Conservation (phyloP, 1,139 yeast genomes). For the Protomyces macrosporus region DNA sequence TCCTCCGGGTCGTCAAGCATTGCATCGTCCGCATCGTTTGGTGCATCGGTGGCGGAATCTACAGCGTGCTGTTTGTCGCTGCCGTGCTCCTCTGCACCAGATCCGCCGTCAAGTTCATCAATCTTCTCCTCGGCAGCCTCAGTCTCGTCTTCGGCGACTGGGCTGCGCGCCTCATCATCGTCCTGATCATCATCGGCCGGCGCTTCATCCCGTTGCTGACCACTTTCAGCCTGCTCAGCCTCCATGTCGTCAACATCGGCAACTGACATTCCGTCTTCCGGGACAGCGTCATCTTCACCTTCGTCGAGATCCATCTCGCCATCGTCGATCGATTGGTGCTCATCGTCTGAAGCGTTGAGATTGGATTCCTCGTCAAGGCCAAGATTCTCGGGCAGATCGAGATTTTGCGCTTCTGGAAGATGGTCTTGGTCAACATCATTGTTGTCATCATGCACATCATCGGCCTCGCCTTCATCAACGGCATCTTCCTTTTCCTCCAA, state of each 20-base stretch:
- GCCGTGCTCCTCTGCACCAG: slow-evolving; percentile 30
- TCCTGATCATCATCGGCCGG: background rate
- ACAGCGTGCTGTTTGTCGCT: slow-evolving; percentile 35
- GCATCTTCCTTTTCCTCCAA: slow-evolving; percentile 43
- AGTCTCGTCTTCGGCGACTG: background rate
- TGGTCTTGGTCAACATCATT: slow-evolving; percentile 63
- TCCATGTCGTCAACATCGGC: background rate
- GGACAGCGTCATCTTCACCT: background rate
- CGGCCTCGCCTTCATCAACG: slow-evolving; percentile 43
- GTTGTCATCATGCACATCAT: slow-evolving; percentile 48
- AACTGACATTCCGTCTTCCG: background rate
- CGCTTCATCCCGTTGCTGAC: background rate
- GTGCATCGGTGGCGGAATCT: slow-evolving; percentile 21
- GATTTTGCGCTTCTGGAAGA: slow-evolving; percentile 73
- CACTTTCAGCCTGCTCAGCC: background rate
- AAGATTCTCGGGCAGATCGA: slow-evolving; percentile 83
- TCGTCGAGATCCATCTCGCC: background rate
- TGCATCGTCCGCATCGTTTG: slow-evolving; percentile 27
- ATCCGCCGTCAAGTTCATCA: slow-evolving; percentile 16
- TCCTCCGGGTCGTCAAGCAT: slow-evolving; percentile 34
- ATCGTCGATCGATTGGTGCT: slow-evolving; percentile 34
- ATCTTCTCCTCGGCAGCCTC: slow-evolving; percentile 6
- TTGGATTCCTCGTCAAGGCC: slow-evolving; percentile 36
- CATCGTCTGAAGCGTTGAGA: slow-evolving; percentile 37
- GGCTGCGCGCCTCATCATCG: background rate